These are phyloP conservation scores for Postia placenta DNA, from an alignment of 768 basidiomycete species.

Conservation along the genomic window DNA sequence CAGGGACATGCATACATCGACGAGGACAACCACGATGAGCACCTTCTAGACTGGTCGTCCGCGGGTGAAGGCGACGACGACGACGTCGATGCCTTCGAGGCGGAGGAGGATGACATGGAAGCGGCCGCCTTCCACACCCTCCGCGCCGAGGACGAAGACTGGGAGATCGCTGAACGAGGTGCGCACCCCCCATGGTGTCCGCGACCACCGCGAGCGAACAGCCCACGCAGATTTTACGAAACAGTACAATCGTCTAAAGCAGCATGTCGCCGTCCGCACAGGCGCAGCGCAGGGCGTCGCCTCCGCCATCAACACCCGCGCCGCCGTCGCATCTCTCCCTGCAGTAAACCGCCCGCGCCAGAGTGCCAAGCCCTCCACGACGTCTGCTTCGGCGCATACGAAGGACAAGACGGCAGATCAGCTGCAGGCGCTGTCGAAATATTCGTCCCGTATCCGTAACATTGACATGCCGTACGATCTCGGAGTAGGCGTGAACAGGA, in stretches of 20 bases:
- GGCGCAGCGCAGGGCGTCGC: conserved; percentile 58
- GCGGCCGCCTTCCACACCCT: conserved; percentile 35
- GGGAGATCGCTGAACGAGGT: conserved; percentile 85
- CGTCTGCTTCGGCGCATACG: conserved; percentile 20
- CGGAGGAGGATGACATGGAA: conserved; percentile 34
- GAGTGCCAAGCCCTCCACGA: conserved; percentile 15
- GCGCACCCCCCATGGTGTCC: conserved; percentile 15
- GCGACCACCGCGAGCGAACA: conserved; percentile 1
- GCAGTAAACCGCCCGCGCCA: conserved; percentile 63
- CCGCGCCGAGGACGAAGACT: conserved; percentile 81
- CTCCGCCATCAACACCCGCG: conserved; percentile 43
- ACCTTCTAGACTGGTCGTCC: conserved; percentile 22
- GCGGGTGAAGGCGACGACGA: conserved; percentile 30
- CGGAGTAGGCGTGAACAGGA: conserved; percentile 80
- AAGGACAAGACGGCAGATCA: conserved; percentile 68
- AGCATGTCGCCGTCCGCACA: conserved; percentile 81
- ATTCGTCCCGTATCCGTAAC: conserved; percentile 64
- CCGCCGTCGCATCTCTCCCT: conserved; percentile 57
- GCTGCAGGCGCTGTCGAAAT: conserved; percentile 69
- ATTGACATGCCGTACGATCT: conserved; percentile 68
- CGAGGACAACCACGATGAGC: conserved; percentile 21
- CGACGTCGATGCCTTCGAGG: conserved; percentile 32
- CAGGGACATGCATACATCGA: conserved; percentile 29
- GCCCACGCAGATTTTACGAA: conserved; percentile 85
- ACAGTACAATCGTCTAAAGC: conserved; percentile 91